Percentiles rank a stretch among this genome's conserved stretches.
These are phyloP conservation scores for Anthracocystis setariae DNA, from an alignment of 1,284 basidiomycete genomes.

Conservation along the genomic window DNA sequence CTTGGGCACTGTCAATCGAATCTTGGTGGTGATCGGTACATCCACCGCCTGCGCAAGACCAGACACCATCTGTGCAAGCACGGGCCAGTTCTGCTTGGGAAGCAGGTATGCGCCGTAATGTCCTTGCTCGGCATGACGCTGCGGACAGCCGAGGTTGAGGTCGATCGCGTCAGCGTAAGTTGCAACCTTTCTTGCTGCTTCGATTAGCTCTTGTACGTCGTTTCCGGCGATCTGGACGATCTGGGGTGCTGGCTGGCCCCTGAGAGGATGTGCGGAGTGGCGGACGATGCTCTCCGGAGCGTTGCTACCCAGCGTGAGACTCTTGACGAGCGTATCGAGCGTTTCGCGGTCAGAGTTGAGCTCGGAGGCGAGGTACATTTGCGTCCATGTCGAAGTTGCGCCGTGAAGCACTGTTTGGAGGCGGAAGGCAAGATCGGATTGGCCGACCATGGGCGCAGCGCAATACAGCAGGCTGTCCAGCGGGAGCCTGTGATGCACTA, in stretches of 20 bases:
- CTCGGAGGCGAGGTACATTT: constrained; percentile 52
- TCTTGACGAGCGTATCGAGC: constrained; percentile 35
- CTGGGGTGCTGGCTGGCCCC: constrained; percentile 69
- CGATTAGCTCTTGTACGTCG: constrained; percentile 73
- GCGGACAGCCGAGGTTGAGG: constrained; percentile 77
- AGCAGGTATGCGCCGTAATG: constrained; percentile 80
- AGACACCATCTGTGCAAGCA: constrained; percentile 75
- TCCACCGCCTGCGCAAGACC: constrained; percentile 57
- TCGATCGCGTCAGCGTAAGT: constrained; percentile 73
- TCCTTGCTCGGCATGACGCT: constrained; percentile 75
- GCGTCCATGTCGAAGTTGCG: constrained; percentile 60
- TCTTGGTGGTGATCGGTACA: constrained; percentile 75
- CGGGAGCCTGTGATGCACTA: constrained; percentile 24
- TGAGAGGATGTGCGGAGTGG: not conserved
- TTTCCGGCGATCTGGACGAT: constrained; percentile 80
- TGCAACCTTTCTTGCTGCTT: constrained; percentile 74
- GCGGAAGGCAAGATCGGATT: constrained; percentile 61
- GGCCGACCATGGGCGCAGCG: constrained; percentile 61
- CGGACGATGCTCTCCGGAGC: constrained; percentile 24
- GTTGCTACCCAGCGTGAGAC: constrained; percentile 35
- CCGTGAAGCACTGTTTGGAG: constrained; percentile 53
- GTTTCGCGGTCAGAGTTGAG: constrained; percentile 27
- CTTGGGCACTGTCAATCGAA: constrained; percentile 71
- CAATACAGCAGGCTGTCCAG: constrained; percentile 42
- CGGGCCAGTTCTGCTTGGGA: constrained; percentile 75